Evolutionary conservation across 1,139 yeast genomes (phyloP), one percentile per base, ranked within the genome.

Genomic region (Komagataea norvegica): DNA sequence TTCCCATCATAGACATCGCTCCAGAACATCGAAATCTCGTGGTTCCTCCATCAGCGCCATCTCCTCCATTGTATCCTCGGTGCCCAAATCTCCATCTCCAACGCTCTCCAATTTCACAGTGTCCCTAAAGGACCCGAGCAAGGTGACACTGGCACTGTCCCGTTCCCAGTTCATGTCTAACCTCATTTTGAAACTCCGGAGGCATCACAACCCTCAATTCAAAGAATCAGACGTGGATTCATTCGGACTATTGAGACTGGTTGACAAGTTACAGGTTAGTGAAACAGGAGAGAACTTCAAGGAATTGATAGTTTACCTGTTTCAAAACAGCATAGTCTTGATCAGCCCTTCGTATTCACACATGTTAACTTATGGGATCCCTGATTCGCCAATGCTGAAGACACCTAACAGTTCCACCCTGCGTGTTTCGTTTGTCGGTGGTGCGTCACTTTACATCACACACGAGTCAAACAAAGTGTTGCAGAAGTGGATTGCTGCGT

Each of bases 11-110:
- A 32, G 30, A 11, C 24, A 19, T 7, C 26, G 34, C 16, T 36
- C 36, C 8, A 28, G 25, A 20, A 30, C 26, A 2, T 26, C 43
- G 8, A 45, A 43, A 29, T 62, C 67, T 5, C 50, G 68, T 28
- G 68, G 68, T 1, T 63, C 67, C 1, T 55, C 61, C 2, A 55
- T 58, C 4, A 59, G 65, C 8, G 69, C 66, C 4, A 55, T 54
- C 1, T 59, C 66, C 0, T 62, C 68, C 1, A 60, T 62, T 10
- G 56, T 62, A 2, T 59, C 67, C 1, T 62, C 67, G 1, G 66
- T 54, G 5, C 54, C 64, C 1, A 50, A 45, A 33, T 44, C 56
- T 1, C 57, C 59, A 3, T 45, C 52, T 0, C 53, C 56, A n/a
- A 42, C 46, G 18, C 16, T 39, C 31, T 29, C 37, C 39, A 20